A percentile compares a stretch with the other conserved stretches of the same genome.
Evolutionary conservation across 805 yeast species (phyloP).

Genomic region (Saccharomycopsis lassenensis): DNA sequence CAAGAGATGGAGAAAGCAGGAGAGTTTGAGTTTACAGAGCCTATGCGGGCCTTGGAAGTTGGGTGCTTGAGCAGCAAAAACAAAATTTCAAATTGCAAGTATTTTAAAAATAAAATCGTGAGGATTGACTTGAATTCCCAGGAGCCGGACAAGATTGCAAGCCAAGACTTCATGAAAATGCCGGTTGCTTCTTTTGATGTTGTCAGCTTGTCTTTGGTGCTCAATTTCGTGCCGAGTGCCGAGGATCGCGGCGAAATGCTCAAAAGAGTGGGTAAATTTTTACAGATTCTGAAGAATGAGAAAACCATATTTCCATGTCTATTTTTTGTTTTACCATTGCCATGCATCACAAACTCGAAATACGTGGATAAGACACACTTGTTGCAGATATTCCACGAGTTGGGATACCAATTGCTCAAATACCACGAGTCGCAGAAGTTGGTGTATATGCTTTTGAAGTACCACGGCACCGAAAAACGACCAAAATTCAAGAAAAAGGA

Average conservation of each 20-base stretch:
- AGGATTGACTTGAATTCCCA: slow-evolving; percentile 79
- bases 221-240: slow-evolving; percentile 78
- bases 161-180: slow-evolving; percentile 80
- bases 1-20: slow-evolving; percentile 23
- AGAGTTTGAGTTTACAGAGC: slow-evolving; percentile 5
- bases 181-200: slow-evolving; percentile 49
- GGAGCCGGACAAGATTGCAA: slow-evolving; percentile 46
- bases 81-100: slow-evolving; percentile 46
- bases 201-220: slow-evolving; percentile 75
- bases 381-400: slow-evolving; percentile 35
- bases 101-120: slow-evolving; percentile 36
- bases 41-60: slow-evolving; percentile 54
- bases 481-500: slow-evolving; percentile 10
- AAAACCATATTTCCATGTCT: slow-evolving; percentile 28
- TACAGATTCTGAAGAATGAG: slow-evolving; percentile 24
- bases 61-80: slow-evolving; percentile 71
- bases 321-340: slow-evolving; percentile 79
- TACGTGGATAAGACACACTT: slow-evolving; percentile 45
- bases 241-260: slow-evolving; percentile 70
- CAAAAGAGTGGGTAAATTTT: slow-evolving; percentile 42
- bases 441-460: slow-evolving; percentile 57
- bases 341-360: slow-evolving; percentile 76
- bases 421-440: slow-evolving; percentile 58
- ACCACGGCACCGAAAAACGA: slow-evolving; percentile 26
- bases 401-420: slow-evolving; percentile 46